Evolutionary conservation across 495 filamentous ascomycete genomes (phyloP).

Genomic region (Penicillium pulvis): DNA sequence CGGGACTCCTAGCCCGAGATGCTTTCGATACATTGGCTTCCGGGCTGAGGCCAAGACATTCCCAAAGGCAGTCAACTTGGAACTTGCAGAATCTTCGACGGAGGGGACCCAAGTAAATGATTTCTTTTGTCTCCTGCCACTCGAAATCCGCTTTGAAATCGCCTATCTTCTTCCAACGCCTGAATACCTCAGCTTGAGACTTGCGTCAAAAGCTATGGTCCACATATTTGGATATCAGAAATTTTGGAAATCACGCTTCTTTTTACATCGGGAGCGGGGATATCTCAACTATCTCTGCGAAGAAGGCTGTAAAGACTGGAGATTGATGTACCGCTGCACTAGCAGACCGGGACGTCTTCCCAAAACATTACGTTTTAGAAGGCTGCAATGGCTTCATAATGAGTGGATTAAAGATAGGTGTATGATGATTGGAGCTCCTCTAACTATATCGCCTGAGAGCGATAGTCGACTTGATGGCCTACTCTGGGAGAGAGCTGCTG

Average conservation of each 20-base stretch:
- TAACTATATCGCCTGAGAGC: background rate
- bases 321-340: slow-evolving; percentile 1
- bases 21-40: background rate
- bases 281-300: background rate
- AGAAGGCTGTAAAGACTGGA: background rate
- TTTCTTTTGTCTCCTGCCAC: background rate
- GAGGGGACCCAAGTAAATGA: background rate
- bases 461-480: background rate
- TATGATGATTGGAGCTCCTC: background rate
- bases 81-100: background rate
- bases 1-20: background rate
- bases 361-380: background rate
- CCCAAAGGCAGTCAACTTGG: background rate
- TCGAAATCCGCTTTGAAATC: slow-evolving; percentile 2
- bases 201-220: background rate
- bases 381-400: slow-evolving; percentile 1
- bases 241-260: background rate
- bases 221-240: background rate
- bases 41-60: background rate
- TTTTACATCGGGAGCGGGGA: slow-evolving; percentile 1
- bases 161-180: slow-evolving; percentile 2
- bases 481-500: background rate
- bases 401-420: slow-evolving; percentile 5
- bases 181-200: background rate
- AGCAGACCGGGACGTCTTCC: background rate